Evolutionary conservation across 768 basidiomycete species (phyloP).

Genomic region (Myochromella boudieri): DNA sequence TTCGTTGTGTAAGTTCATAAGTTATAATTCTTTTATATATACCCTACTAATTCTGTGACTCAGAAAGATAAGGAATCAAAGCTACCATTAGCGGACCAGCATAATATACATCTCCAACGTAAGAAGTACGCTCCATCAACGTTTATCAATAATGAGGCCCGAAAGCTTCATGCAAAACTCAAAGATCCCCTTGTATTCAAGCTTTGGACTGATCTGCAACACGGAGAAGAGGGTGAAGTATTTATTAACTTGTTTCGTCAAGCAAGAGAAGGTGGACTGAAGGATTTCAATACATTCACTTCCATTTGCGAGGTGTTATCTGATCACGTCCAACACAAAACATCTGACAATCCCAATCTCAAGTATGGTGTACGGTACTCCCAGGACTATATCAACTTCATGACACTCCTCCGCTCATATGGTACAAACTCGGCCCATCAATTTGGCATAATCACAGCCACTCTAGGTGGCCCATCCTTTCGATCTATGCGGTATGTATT

Average conservation of each 20-base stretch:
- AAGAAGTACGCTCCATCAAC: background rate
- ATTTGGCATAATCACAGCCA: constrained; percentile 8
- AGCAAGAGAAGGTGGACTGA: constrained; percentile 5
- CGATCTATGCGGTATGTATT: constrained; percentile 11
- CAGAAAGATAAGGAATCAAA: background rate
- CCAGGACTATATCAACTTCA: constrained; percentile 9
- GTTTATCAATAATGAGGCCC: background rate
- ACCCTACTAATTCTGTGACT: background rate
- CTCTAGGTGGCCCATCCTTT: constrained; percentile 7
- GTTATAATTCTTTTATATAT: background rate
- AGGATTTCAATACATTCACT: constrained; percentile 2
- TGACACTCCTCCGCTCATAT: constrained; percentile 10
- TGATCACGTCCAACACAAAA: constrained; percentile 6
- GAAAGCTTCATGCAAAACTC: constrained; percentile 2
- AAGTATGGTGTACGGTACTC: constrained; percentile 14
- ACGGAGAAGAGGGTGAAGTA: constrained; percentile 2
- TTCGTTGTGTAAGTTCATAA: background rate
- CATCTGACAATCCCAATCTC: constrained; percentile 8
- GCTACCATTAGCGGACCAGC: background rate
- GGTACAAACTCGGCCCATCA: constrained; percentile 14
- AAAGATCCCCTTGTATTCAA: constrained; percentile 10
- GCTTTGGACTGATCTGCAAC: background rate
- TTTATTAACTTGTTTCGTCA: constrained; percentile 9
- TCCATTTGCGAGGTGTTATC: constrained; percentile 11
- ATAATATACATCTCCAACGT: background rate